phyloP scores from a whole-genome alignment of 2,329 filamentous ascomycete species.

The Dothideomycetes sp. region DNA sequence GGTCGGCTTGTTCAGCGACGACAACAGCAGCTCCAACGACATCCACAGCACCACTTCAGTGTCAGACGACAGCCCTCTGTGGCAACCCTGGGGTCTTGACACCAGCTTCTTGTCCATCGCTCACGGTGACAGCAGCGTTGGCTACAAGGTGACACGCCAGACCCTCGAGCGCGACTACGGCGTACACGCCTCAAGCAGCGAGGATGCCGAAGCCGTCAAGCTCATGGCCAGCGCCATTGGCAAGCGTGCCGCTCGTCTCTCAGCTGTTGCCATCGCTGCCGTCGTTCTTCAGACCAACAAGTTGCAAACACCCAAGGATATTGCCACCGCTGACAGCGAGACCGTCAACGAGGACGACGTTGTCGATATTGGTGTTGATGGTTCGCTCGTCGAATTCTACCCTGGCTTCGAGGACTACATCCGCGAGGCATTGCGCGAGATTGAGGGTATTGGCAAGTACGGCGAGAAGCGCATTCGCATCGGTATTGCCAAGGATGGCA shows the following conservation, averaged over 20 bases:
- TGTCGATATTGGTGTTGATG: conserved; percentile 88
- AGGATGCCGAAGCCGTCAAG: conserved; percentile 85
- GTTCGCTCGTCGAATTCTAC: conserved; percentile 90
- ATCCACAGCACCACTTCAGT: conserved; percentile 60
- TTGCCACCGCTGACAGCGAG: conserved; percentile 23
- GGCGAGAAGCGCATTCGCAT: conserved; percentile 85
- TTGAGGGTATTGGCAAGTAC: conserved; percentile 65
- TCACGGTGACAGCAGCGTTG: conserved; percentile 66
- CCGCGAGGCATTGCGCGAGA: conserved; percentile 66
- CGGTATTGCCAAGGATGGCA: conserved; percentile 93
- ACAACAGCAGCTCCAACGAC: conserved; percentile 62
- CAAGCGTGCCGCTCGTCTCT: conserved; percentile 76
- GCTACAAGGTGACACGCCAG: conserved; percentile 64
- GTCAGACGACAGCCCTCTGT: conserved; percentile 56
- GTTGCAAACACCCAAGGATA: conserved; percentile 39
- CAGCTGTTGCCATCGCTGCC: conserved; percentile 78
- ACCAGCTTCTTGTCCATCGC: conserved; percentile 83
- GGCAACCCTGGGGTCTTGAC: conserved; percentile 80
- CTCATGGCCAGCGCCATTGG: conserved; percentile 73
- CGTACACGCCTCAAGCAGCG: conserved; percentile 64
- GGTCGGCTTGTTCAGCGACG: conserved; percentile 65
- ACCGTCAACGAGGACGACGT: conserved; percentile 50
- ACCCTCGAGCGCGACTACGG: conserved; percentile 68
- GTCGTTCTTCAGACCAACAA: conserved; percentile 73
- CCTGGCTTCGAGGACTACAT: conserved; percentile 85